These are phyloP conservation scores for Penicillium macrosclerotiorum DNA, from an alignment of 495 filamentous ascomycete species.

Conservation along the genomic window DNA sequence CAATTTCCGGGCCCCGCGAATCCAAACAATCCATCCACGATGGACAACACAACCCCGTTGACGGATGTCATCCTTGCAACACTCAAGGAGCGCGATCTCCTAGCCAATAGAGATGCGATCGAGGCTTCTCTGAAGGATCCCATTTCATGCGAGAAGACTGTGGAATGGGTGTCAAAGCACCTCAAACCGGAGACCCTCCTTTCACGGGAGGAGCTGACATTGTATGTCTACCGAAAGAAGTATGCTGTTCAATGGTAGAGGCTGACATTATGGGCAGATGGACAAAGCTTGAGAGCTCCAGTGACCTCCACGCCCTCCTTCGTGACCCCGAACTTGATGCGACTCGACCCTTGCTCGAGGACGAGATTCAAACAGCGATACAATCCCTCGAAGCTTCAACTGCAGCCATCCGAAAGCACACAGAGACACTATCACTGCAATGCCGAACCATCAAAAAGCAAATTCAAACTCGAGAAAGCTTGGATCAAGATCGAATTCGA, in stretches of 20 bases:
- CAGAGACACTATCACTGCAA: constrained; percentile 29
- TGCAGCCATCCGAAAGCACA: constrained; percentile 33
- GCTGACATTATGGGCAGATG: constrained; percentile 26
- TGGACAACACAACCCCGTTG: constrained; percentile 4
- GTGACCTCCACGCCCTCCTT: constrained; percentile 29
- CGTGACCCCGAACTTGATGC: constrained; percentile 23
- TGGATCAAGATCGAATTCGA: constrained; percentile 20
- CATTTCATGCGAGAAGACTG: constrained; percentile 12
- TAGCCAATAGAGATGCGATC: constrained; percentile 26
- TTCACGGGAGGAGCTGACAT: constrained; percentile 38
- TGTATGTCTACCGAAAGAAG: constrained; percentile 24
- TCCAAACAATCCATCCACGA: constrained; percentile 11
- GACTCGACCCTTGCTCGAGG: constrained; percentile 39
- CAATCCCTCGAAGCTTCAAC: constrained; percentile 38
- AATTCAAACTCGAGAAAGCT: constrained; percentile 22
- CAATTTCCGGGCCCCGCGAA: constrained; percentile 1
- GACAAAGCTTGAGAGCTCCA: constrained; percentile 30
- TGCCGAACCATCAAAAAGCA: constrained; percentile 29
- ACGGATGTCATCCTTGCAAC: constrained; percentile 9
- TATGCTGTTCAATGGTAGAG: not conserved
- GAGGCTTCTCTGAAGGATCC: constrained; percentile 27
- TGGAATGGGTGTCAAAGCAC: constrained; percentile 36
- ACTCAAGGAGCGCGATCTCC: constrained; percentile 31
- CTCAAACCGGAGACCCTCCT: constrained; percentile 35
- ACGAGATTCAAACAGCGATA: constrained; percentile 39